phyloP scores from a whole-genome alignment of 1,284 basidiomycete genomes.

The Ustilago lituana region DNA sequence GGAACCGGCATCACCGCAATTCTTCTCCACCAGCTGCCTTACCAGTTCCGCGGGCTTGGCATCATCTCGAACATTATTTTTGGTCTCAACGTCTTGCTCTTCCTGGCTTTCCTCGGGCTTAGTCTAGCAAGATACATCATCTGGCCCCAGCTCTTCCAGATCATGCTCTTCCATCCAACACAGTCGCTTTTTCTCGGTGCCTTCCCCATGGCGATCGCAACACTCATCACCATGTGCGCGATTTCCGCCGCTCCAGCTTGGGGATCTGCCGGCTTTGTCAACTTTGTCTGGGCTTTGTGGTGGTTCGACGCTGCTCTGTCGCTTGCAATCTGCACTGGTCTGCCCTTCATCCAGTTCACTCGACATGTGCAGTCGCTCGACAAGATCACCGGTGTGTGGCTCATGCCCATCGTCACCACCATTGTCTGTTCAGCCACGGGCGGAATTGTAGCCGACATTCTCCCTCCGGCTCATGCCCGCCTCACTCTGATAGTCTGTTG shows the following conservation, averaged over 20 bases:
- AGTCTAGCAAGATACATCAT: slow-evolving; percentile 71
- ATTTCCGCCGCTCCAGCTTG: slow-evolving; percentile 68
- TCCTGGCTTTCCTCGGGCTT: slow-evolving; percentile 71
- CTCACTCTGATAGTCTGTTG: slow-evolving; percentile 72
- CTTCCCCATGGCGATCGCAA: slow-evolving; percentile 77
- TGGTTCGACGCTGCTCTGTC: slow-evolving; percentile 76
- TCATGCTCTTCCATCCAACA: slow-evolving; percentile 74
- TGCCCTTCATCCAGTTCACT: slow-evolving; percentile 77
- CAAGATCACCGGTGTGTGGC: slow-evolving; percentile 55
- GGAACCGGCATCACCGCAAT: slow-evolving; percentile 70
- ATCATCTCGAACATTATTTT: slow-evolving; percentile 72
- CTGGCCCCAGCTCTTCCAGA: slow-evolving; percentile 73
- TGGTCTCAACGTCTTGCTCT: slow-evolving; percentile 75
- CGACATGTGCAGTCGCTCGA: slow-evolving; percentile 74
- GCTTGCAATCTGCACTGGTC: slow-evolving; percentile 74
- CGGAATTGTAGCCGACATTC: slow-evolving; percentile 72
- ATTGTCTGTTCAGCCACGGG: slow-evolving; percentile 78
- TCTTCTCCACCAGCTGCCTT: slow-evolving; percentile 70
- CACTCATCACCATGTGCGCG: slow-evolving; percentile 74
- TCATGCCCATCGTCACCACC: slow-evolving; percentile 78
- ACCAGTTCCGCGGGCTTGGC: slow-evolving; percentile 68
- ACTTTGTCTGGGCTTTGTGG: slow-evolving; percentile 77
- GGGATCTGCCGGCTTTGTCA: slow-evolving; percentile 72
- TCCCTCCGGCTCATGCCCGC: slow-evolving; percentile 70
- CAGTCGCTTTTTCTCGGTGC: slow-evolving; percentile 77